phyloP scores from a whole-genome alignment of 306 rosid genomes.

The Sphenostylis stenocarpa region DNA sequence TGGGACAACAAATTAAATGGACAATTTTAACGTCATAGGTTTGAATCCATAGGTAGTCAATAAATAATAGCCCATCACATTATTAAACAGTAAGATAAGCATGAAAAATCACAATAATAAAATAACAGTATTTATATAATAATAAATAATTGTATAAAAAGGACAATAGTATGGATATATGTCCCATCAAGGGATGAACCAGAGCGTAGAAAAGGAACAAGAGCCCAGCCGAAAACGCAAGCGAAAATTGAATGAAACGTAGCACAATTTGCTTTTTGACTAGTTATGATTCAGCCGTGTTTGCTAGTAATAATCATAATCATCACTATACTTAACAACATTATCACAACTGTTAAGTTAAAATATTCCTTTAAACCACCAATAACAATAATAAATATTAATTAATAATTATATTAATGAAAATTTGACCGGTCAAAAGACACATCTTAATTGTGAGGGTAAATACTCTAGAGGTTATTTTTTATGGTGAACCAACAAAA shows the following conservation, averaged over 20 bases:
- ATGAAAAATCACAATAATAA: neutral
- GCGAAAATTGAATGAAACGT: constrained; percentile 8
- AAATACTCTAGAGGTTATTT: constrained; percentile 16
- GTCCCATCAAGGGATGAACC: constrained; percentile 20
- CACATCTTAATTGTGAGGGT: constrained; percentile 14
- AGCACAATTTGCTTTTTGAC: constrained; percentile 39
- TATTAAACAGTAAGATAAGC: constrained; percentile 1
- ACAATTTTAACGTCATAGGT: neutral
- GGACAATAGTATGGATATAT: constrained; percentile 16
- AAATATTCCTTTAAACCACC: neutral
- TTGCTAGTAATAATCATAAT: constrained; percentile 30
- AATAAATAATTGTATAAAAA: neutral
- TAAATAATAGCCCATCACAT: neutral
- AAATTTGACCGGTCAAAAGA: constrained; percentile 43
- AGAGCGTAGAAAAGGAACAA: neutral
- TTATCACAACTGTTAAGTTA: constrained; percentile 29
- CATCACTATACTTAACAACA: constrained; percentile 30
- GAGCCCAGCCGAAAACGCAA: constrained; percentile 42
- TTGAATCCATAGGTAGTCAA: neutral
- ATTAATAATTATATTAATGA: neutral
- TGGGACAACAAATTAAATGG: neutral
- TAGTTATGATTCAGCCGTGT: constrained; percentile 34
- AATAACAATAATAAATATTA: neutral
- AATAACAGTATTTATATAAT: neutral
- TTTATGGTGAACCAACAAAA: constrained; percentile 33